Evolutionary conservation across 139 green algal genomes (phyloP), one percentile per base, ranked within the genome.

Genomic region (Klebsormidium nitens): DNA sequence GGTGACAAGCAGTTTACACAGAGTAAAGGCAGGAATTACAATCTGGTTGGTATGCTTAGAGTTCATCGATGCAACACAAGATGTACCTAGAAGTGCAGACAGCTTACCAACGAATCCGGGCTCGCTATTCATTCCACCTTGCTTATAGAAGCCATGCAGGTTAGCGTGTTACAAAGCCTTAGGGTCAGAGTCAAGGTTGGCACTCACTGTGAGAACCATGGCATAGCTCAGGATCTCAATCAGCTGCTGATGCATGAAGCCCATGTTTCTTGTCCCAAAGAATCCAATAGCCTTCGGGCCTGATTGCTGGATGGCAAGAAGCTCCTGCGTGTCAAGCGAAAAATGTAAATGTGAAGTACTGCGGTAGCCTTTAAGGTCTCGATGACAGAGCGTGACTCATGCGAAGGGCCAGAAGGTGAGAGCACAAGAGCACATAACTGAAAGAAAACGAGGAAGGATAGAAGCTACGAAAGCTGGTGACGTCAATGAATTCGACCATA

Each of bases 231-330:
- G 84, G 28, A 97, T 92, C 74, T 99, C 94, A 35, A 98, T 93
- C 2, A 99, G 85, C 76, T 98, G 89, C 68, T 99, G 93, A 74
- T 99, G 93, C 60, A 95, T 85, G 48, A 95, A 92, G 1, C 94
- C 94, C 78, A 98, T 98, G 81, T 98, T 98, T 19, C 93, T 77
- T 26, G 93, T 98, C 6, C 93, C 93, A 83, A 98, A 98, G 78
- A 98, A 98, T 0, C 90, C 93, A 17, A 98, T 86, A 44, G 86
- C 84, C 58, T 95, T 93, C 0, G 93, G 91, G 1, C 88, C 89
- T 71, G 91, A 86, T 59, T 89, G 85, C 74, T 97, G 91, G 50
- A 98, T 97, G 28, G 93, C 93, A 36, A 98, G 76, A 36, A 98
- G 87, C 81, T 98, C 93, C 90, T 97, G 87, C 40, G 23, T 55